A percentile compares a stretch with the other conserved stretches of the same genome.
Conservation (phyloP, 106 monocot species). For the Dioscorea zingiberensis region DNA sequence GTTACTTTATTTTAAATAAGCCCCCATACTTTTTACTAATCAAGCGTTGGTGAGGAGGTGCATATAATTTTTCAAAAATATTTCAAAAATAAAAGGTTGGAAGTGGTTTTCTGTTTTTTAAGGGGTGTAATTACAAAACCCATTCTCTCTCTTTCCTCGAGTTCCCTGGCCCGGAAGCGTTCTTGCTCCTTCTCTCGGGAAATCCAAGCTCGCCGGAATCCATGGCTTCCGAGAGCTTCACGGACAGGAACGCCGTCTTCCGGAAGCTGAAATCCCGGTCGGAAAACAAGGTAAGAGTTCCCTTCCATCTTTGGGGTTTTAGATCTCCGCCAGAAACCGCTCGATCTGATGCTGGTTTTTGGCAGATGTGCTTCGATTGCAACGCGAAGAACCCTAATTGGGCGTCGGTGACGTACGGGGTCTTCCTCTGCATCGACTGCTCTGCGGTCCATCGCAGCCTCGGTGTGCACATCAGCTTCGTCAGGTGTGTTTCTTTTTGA, state of each 20-base stretch:
- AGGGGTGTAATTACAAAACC: too few relatives aligned
- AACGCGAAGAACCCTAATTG: slow-evolving; percentile 92
- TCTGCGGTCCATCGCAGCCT: slow-evolving; percentile 85
- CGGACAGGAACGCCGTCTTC: slow-evolving; percentile 50
- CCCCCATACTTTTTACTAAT: too few relatives aligned
- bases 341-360: neutral
- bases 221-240: slow-evolving; percentile 36
- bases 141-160: too few relatives aligned
- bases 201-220: too few relatives aligned
- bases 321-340: neutral
- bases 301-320: neutral
- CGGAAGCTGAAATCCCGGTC: slow-evolving; percentile 54
- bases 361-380: slow-evolving; percentile 97
- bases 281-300: slow-evolving; percentile 49
- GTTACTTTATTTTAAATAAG: too few relatives aligned
- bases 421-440: slow-evolving; percentile 95
- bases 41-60: too few relatives aligned
- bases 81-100: too few relatives aligned
- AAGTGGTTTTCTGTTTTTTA: too few relatives aligned
- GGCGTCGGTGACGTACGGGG: slow-evolving; percentile 98
- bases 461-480: slow-evolving; percentile 93
- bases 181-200: too few relatives aligned
- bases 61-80: too few relatives aligned
- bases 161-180: too few relatives aligned
- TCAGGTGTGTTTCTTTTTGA: slow-evolving; percentile 37